A percentile compares a stretch with the other conserved stretches of the same genome.
Evolutionary conservation across 2,329 filamentous ascomycete genomes (phyloP).

Genomic region (Colletotrichum kahawae): DNA sequence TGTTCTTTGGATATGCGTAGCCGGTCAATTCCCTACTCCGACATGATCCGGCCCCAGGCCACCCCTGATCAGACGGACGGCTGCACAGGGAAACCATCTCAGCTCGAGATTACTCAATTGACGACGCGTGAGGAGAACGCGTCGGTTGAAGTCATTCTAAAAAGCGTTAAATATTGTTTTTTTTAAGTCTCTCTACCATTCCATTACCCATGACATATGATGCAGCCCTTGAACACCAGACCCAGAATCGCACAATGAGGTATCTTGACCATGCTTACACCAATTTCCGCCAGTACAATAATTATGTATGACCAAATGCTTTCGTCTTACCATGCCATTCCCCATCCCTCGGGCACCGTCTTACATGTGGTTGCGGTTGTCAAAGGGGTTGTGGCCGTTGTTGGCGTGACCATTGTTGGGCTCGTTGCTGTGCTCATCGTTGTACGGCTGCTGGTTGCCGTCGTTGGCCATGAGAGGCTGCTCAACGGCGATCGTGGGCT

Average conservation of each 20-base stretch:
- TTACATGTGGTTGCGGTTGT: constrained; percentile 11
- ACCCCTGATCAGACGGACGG: not conserved
- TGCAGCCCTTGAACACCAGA: not conserved
- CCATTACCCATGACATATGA: not conserved
- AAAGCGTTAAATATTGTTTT: not conserved
- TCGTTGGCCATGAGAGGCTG: constrained; percentile 15
- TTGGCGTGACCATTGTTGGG: not conserved
- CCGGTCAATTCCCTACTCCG: not conserved
- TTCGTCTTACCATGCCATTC: not conserved
- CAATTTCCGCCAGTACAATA: not conserved
- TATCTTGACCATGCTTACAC: constrained; percentile 5
- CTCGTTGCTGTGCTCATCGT: not conserved
- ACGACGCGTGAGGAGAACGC: not conserved
- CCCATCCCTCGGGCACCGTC: not conserved
- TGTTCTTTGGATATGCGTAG: not conserved
- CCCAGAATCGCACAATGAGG: not conserved
- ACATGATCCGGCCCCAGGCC: not conserved
- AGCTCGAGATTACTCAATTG: not conserved
- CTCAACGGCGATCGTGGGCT: constrained; percentile 31
- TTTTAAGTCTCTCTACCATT: not conserved
- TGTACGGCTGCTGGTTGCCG: not conserved
- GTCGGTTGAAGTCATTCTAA: not conserved
- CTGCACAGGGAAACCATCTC: not conserved
- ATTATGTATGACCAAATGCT: not conserved
- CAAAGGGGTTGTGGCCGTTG: constrained; percentile 14